Percentiles rank a stretch among this genome's conserved stretches.
phyloP scores from a whole-genome alignment of 495 filamentous ascomycete genomes.

The Podospora fimiseda region DNA sequence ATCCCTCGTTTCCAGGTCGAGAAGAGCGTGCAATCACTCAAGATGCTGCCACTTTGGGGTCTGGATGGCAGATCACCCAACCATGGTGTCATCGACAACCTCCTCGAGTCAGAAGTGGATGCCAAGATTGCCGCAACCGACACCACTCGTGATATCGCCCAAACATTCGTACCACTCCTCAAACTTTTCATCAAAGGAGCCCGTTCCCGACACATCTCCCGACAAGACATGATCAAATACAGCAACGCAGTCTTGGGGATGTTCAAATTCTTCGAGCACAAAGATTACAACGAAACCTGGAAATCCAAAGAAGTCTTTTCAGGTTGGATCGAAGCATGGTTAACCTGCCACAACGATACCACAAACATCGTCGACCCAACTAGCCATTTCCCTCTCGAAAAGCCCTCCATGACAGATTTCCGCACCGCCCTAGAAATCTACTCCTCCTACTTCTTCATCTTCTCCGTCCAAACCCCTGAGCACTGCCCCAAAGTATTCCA shows the following conservation, averaged over 20 bases:
- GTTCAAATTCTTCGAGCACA: constrained; percentile 25
- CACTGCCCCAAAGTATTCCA: constrained; percentile 61
- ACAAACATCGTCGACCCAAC: constrained; percentile 47
- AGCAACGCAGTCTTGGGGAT: constrained; percentile 22
- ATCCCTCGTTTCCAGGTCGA: constrained; percentile 62
- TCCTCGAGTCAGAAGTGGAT: constrained; percentile 56
- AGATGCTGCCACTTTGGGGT: constrained; percentile 62
- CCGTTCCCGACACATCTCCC: constrained; percentile 16
- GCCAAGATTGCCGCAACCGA: constrained; percentile 46
- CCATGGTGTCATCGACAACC: constrained; percentile 58
- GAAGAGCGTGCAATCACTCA: constrained; percentile 58
- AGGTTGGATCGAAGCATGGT: constrained; percentile 56
- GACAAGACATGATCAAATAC: constrained; percentile 16
- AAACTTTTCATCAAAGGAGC: constrained; percentile 48
- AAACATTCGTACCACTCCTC: constrained; percentile 58
- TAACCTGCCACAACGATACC: constrained; percentile 46
- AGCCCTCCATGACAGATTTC: constrained; percentile 52
- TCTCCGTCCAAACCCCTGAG: constrained; percentile 59
- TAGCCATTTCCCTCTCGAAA: constrained; percentile 52
- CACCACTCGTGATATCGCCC: constrained; percentile 45
- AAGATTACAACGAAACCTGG: constrained; percentile 59
- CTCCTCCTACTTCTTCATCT: constrained; percentile 64
- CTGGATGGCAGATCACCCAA: constrained; percentile 57
- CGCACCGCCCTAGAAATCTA: constrained; percentile 54
- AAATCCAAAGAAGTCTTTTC: constrained; percentile 54